Percentiles rank a stretch among this genome's conserved stretches.
Evolutionary conservation across 106 monocot genomes (phyloP).

Genomic region (Phalaenopsis equestris): DNA sequence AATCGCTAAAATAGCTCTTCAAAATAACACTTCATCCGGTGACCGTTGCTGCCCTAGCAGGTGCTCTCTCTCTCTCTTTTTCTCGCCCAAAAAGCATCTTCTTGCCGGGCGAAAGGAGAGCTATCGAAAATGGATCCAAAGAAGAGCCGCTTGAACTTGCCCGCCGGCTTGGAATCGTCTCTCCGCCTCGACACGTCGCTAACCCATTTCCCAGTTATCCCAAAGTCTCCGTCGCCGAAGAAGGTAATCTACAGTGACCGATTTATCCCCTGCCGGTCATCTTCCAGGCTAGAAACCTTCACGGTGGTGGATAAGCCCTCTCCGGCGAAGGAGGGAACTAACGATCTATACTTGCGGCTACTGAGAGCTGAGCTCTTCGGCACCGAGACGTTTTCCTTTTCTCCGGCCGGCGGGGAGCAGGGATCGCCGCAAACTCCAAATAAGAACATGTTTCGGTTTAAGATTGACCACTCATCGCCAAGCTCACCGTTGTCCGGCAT

Average conservation of each 20-base stretch:
- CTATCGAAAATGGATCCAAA: conserved; percentile 32
- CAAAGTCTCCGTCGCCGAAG: conserved; percentile 69
- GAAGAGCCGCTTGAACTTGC: conserved; percentile 54
- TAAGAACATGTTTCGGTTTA: conserved; percentile 85
- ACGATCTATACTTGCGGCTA: conserved; percentile 63
- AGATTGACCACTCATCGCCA: conserved; percentile 77
- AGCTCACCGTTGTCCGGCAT: conserved; percentile 49
- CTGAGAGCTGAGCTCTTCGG: conserved; percentile 86
- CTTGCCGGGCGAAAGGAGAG: not conserved
- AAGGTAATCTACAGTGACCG: conserved; percentile 91
- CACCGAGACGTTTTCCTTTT: conserved; percentile 24
- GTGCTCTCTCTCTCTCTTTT: not conserved
- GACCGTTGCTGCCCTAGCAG: not conserved
- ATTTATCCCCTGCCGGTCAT: conserved; percentile 91
- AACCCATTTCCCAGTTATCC: conserved; percentile 31
- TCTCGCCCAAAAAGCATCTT: not conserved
- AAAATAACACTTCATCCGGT: not conserved
- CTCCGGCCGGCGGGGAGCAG: conserved; percentile 28
- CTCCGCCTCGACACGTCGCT: conserved; percentile 56
- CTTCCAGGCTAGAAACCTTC: conserved; percentile 79
- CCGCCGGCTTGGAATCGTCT: conserved; percentile 45
- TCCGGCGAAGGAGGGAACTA: conserved; percentile 63
- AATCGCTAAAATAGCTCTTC: not conserved
- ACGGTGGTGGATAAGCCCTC: conserved; percentile 49
- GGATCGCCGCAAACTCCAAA: conserved; percentile 62